Evolutionary conservation across 306 rosid species (phyloP).

Genomic region (Luffa aegyptiaca): DNA sequence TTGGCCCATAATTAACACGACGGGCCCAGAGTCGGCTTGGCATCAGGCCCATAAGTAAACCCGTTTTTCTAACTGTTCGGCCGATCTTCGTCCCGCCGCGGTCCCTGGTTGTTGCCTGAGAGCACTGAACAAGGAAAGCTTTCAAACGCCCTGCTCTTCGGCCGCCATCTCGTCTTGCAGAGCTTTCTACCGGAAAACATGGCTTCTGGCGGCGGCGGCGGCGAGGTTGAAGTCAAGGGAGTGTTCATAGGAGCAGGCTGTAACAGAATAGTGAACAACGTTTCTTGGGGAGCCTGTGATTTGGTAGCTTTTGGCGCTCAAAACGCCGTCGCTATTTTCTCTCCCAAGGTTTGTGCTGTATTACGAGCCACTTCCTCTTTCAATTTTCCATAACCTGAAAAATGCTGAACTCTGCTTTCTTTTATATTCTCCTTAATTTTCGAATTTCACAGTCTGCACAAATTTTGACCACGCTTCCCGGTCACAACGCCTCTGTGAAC

Average conservation of each 20-base stretch:
- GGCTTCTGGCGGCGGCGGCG: slow-evolving; percentile 9
- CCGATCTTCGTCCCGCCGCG: background rate
- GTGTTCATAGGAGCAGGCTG: slow-evolving; percentile 88
- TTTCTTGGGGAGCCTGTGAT: slow-evolving; percentile 86
- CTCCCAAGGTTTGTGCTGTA: slow-evolving; percentile 44
- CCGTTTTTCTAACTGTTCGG: background rate
- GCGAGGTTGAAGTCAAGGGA: slow-evolving; percentile 37
- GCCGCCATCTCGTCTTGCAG: background rate
- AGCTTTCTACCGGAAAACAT: slow-evolving; percentile 8
- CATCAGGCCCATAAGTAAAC: background rate
- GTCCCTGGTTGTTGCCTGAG: background rate
- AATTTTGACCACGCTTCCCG: slow-evolving; percentile 84
- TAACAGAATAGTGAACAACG: slow-evolving; percentile 83
- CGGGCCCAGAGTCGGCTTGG: background rate
- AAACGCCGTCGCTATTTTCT: slow-evolving; percentile 82
- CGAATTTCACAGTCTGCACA: slow-evolving; percentile 55
- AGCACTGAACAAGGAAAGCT: background rate
- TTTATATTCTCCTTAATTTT: background rate
- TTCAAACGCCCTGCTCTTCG: background rate
- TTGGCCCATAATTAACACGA: background rate
- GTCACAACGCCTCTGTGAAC: slow-evolving; percentile 74
- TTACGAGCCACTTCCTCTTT: background rate
- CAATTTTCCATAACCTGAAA: background rate
- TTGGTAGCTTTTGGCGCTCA: slow-evolving; percentile 80
- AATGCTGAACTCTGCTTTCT: background rate